Evolutionary conservation across 306 rosid species (phyloP).

Genomic region (Glycine tomentella): DNA sequence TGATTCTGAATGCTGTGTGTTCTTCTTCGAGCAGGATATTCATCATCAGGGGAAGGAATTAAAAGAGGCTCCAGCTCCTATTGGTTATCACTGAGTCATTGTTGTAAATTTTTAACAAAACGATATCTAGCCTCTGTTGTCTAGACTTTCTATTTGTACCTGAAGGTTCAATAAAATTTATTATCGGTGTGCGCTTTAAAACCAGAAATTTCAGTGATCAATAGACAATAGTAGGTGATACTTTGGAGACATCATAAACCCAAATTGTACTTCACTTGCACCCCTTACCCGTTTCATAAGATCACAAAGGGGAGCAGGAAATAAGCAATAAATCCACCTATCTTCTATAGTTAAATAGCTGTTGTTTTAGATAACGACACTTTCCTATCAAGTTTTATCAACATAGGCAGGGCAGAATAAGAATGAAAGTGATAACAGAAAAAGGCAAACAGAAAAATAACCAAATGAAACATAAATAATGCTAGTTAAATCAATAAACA

Average conservation of each 20-base stretch:
- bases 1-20: not conserved
- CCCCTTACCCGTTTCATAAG: not conserved
- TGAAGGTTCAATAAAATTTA: no score
- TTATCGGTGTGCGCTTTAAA: no score
- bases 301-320: not conserved
- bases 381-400: no score
- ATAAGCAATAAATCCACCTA: not conserved
- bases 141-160: no score
- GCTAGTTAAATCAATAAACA: no score
- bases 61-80: constrained; percentile 58
- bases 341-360: not conserved
- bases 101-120: not conserved
- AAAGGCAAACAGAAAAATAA: no score
- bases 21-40: constrained; percentile 51
- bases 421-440: no score
- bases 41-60: constrained; percentile 58
- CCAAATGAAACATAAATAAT: no score
- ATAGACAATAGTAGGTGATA: not conserved
- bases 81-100: constrained; percentile 54
- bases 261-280: not conserved
- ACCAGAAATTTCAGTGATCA: not conserved
- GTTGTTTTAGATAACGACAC: not conserved
- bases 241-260: not conserved
- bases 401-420: no score
- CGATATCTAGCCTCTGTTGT: not conserved